Base-by-base conservation (phyloP, 2,329 filamentous ascomycete species). In the Clonostachys chloroleuca region DNA sequence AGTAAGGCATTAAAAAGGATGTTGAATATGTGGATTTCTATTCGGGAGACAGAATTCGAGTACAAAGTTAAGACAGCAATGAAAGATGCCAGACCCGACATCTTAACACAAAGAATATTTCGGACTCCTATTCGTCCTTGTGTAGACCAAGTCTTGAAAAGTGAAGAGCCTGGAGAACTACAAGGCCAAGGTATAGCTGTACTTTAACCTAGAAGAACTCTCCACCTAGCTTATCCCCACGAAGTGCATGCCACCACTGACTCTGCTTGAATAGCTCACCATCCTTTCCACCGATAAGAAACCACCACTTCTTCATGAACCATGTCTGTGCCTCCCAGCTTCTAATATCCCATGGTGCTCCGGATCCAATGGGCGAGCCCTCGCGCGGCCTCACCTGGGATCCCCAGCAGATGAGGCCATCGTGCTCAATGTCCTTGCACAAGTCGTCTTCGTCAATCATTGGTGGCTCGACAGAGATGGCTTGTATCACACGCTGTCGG, bases 251-350 rank as follows among this genome's bases (percentile, higher is more conserved):
- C 61, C 61, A 65, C 57, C 59, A 59, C 24, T 56, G 53, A 7
- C 54, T 49, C 7, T 55, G 52, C 44, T 51, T 62, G 60, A 61
- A 65, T 55, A 71, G 58, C 40, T 67, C 65, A 6, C 62, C 66
- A 6, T 69, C 59, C 52, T 59, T 65, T 3, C 62, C 65, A 3
- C 65, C 64, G 6, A 63, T 53, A 5, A 70, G 49, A 47, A 53
- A 51, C 44, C 56, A 61, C 50, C 68, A 72, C 51, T 74, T 73
- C 40, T 65, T 61, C 39, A 73, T 46, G 49, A 73, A 73, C 70
- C 69, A 73, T 3, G 59, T 51, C 47, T 61, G 63, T 3, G 66
- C 69, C 49, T 74, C 70, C 70, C 70, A 74, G 48, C 67, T 69
- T 13, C 69, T 61, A 35, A 59, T 57, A 46, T 71, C 70, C 70